A percentile compares a stretch with the other conserved stretches of the same genome.
phyloP scores from a whole-genome alignment of 495 filamentous ascomycete genomes.

The Trypethelium eluteriae region DNA sequence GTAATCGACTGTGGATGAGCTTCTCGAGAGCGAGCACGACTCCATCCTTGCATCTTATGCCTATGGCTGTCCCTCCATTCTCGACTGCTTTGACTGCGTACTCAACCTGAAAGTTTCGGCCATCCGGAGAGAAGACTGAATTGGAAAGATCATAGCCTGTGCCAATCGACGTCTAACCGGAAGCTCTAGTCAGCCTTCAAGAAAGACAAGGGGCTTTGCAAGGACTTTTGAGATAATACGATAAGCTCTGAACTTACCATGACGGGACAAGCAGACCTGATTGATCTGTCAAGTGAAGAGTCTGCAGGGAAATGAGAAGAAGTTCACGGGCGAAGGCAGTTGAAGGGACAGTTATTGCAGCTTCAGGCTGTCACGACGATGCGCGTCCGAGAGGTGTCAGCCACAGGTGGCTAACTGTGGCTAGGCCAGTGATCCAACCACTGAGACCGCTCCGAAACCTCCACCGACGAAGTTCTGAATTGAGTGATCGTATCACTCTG shows the following conservation, averaged over 20 bases:
- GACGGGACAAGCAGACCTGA: slow-evolving; percentile 10
- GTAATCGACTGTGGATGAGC: slow-evolving; percentile 85
- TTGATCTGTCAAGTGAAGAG: neutral
- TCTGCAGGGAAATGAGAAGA: neutral
- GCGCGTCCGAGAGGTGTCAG: slow-evolving; percentile 5
- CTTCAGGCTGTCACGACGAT: slow-evolving; percentile 7
- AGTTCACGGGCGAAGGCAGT: neutral
- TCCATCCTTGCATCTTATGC: slow-evolving; percentile 94
- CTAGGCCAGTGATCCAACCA: neutral
- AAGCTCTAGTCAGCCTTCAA: slow-evolving; percentile 16
- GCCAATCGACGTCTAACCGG: slow-evolving; percentile 85
- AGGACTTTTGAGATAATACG: neutral
- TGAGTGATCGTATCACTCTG: too few relatives aligned
- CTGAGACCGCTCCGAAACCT: too few relatives aligned
- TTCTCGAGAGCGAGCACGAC: slow-evolving; percentile 96
- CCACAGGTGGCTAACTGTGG: slow-evolving; percentile 4
- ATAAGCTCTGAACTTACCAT: slow-evolving; percentile 21
- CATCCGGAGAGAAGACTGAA: slow-evolving; percentile 98
- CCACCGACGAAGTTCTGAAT: too few relatives aligned
- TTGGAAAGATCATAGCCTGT: slow-evolving; percentile 99
- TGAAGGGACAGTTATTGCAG: neutral
- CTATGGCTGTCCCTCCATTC: slow-evolving; percentile 93
- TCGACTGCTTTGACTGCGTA: slow-evolving; percentile 98
- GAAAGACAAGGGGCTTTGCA: neutral
- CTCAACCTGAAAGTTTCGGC: slow-evolving; percentile 98